Conservation (phyloP, 2,329 filamentous ascomycete genomes). For the Pseudogymnoascus sp. region DNA sequence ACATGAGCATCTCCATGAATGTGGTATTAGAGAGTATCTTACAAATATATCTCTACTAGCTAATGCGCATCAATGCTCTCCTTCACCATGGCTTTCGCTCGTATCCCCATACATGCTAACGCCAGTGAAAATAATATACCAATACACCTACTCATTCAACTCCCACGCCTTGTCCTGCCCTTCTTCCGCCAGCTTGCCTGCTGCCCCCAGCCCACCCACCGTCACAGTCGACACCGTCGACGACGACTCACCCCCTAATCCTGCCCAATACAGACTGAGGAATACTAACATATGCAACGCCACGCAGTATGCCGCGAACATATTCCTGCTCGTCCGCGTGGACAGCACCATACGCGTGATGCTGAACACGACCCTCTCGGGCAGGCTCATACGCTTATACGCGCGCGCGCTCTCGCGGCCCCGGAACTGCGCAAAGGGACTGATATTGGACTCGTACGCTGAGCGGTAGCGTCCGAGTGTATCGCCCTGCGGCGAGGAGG, state of each 20-base stretch:
- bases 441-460: slow-evolving; percentile 91
- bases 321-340: slow-evolving; percentile 79
- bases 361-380: slow-evolving; percentile 83
- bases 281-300: slow-evolving; percentile 84
- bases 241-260: slow-evolving; percentile 46
- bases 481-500: slow-evolving; percentile 49
- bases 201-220: not conserved
- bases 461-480: slow-evolving; percentile 78
- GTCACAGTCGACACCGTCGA: not conserved
- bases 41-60: slow-evolving; percentile 8
- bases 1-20: not conserved
- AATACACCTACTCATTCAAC: not conserved
- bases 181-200: not conserved
- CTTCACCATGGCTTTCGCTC: not conserved
- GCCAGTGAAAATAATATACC: not conserved
- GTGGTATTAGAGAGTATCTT: not conserved
- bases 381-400: slow-evolving; percentile 85
- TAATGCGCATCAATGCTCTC: not conserved
- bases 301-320: slow-evolving; percentile 89
- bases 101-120: not conserved
- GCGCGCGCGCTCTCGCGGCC: slow-evolving; percentile 87
- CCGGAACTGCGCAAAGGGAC: slow-evolving; percentile 89
- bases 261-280: slow-evolving; percentile 76
- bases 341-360: slow-evolving; percentile 85
- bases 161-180: not conserved